phyloP scores from a whole-genome alignment of 148 eudicot genomes.

The Cornus florida region DNA sequence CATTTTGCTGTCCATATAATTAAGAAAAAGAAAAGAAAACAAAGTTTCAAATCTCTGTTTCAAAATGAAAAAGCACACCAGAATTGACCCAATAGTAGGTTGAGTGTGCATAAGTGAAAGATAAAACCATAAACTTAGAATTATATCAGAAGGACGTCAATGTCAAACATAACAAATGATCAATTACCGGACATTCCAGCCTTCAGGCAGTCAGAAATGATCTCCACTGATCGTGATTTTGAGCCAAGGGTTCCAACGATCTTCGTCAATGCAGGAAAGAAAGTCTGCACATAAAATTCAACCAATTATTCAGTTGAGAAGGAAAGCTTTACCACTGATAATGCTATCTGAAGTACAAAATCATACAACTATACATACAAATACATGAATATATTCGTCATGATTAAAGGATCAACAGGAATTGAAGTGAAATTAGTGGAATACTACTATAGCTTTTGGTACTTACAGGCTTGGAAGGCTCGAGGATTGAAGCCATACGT shows the following conservation, averaged over 20 bases:
- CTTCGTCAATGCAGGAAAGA: slow-evolving; percentile 42
- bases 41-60: neutral
- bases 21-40: neutral
- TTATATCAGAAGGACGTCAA: neutral
- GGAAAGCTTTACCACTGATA: neutral
- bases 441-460: neutral
- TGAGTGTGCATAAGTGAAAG: too few relatives aligned
- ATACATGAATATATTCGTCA: neutral
- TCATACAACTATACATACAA: neutral
- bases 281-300: slow-evolving; percentile 17
- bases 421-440: neutral
- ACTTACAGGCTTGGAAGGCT: slow-evolving; percentile 47
- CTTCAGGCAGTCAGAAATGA: slow-evolving; percentile 31
- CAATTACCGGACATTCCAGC: slow-evolving; percentile 41
- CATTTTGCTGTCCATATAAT: neutral
- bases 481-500: slow-evolving; percentile 40
- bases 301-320: neutral
- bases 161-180: neutral
- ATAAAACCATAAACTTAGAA: neutral
- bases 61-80: neutral
- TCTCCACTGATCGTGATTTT: slow-evolving; percentile 27
- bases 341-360: neutral
- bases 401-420: neutral
- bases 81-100: too few relatives aligned
- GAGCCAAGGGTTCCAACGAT: slow-evolving; percentile 40